Base-by-base conservation (phyloP, 495 filamentous ascomycete species). In the Daldinia loculata region DNA sequence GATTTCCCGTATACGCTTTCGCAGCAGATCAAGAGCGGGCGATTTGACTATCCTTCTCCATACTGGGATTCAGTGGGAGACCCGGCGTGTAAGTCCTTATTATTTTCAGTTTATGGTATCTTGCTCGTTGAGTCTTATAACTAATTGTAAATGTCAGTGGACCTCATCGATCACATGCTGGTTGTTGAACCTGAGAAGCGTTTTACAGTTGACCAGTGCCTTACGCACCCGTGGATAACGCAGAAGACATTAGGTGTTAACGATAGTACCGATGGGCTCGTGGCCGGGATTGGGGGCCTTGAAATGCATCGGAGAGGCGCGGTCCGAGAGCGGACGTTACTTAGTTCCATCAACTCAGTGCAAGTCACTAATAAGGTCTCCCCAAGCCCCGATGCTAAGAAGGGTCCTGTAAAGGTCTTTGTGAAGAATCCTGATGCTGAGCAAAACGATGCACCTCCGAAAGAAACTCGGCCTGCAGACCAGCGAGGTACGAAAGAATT, bases 11-110 rank as follows among this genome's bases (percentile, higher is more conserved):
- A 92, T 70, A 94, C 86, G 0, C 85, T 99, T 15, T 90, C 92
- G 0, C 92, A 99, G 69, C 88, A 98, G 81, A 99, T 99, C 80
- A 92, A 91, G 76, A 85, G 87, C 76, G 96, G 91, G 6, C 87
- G 87, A 50, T 98, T 97, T 70, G 93, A 98, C 78, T 99, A 97
- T 70, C 96, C 96, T 2, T 95, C 93, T 1, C 96, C 96, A 15
- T 99, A 98, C 78, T 99, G 96, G 96, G 95, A 98, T 79, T 88
- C 90, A 4, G 90, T 99, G 64, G 91, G 89, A 63, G 96, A 99
- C 63, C 87, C 91, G 43, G 96, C 95, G 4, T 77, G 82, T 85
- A 77, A 78, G 83, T 78, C 12, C 6, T 12, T 15, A 6, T 6
- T 38, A 27, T 43, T 34, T 32, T 26, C 3, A 26, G 0, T 19